A percentile compares a stretch with the other conserved stretches of the same genome.
Evolutionary conservation across 495 filamentous ascomycete species (phyloP).

Genomic region (Astrocystis sublimbata): DNA sequence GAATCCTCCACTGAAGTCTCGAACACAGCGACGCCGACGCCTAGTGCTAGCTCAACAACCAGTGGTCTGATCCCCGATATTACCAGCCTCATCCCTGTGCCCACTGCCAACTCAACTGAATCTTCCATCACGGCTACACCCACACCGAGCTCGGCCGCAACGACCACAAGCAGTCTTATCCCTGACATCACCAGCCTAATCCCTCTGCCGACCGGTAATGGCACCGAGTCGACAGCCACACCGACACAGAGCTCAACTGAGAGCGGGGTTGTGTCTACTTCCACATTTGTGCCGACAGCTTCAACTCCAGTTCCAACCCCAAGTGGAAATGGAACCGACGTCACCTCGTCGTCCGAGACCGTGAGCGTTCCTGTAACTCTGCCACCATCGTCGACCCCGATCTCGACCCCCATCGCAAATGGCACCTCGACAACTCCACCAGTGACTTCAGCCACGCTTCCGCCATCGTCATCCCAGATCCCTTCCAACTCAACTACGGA

Average conservation of each 20-base stretch:
- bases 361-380: conserved; percentile 17
- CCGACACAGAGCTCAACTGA: not conserved
- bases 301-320: not conserved
- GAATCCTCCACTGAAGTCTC: no score
- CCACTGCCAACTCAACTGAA: conserved; percentile 23
- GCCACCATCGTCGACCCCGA: conserved; percentile 12
- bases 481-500: conserved; percentile 22
- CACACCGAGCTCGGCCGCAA: conserved; percentile 1
- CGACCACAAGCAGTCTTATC: conserved; percentile 1
- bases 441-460: not conserved
- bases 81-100: not conserved
- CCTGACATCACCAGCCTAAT: not conserved
- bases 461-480: conserved; percentile 9
- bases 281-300: conserved; percentile 1
- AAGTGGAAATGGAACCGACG: conserved; percentile 13
- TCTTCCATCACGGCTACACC: conserved; percentile 1
- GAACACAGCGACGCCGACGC: no score
- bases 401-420: conserved; percentile 11
- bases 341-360: conserved; percentile 17
- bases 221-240: not conserved
- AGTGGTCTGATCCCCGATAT: conserved; percentile 2
- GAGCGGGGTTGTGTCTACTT: not conserved
- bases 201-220: conserved; percentile 3
- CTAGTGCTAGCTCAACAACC: no score
- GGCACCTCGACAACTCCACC: conserved; percentile 12